Evolutionary conservation across 1,284 basidiomycete genomes (phyloP).

Genomic region (Sphagnurus paluster): DNA sequence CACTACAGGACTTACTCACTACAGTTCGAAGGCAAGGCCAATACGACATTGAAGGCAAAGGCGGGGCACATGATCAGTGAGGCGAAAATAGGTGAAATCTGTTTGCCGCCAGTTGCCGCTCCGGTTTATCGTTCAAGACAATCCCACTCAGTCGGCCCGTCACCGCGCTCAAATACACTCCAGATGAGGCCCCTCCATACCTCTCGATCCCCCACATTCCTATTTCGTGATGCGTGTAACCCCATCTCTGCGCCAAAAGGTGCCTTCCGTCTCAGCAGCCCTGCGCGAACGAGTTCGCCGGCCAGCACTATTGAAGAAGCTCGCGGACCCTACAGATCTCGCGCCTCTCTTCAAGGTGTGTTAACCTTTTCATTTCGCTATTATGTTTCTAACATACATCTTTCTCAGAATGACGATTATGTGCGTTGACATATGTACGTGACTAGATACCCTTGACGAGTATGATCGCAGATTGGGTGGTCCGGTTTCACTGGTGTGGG

Average conservation of each 20-base stretch:
- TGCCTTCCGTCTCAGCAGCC: conserved; percentile 30
- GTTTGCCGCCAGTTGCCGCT: conserved; percentile 3
- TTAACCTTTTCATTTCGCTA: background rate
- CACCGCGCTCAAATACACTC: conserved; percentile 5
- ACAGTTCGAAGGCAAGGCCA: no score
- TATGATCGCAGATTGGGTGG: conserved; percentile 43
- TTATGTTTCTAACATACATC: background rate
- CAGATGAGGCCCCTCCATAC: conserved; percentile 4
- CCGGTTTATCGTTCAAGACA: conserved; percentile 3
- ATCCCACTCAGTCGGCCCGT: conserved; percentile 3
- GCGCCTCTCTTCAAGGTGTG: conserved; percentile 46
- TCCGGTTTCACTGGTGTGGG: conserved; percentile 52
- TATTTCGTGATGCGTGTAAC: conserved; percentile 18
- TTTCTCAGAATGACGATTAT: conserved; percentile 42
- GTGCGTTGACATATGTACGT: conserved; percentile 25
- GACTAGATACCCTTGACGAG: background rate
- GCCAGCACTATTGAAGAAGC: conserved; percentile 37
- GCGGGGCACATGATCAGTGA: no score
- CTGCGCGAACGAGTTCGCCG: conserved; percentile 42
- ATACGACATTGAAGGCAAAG: no score
- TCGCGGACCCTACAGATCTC: conserved; percentile 38
- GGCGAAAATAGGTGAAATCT: background rate
- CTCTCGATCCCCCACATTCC: background rate
- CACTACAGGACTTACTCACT: no score
- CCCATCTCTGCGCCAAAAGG: conserved; percentile 20